Evolutionary conservation across 208 protist genomes (phyloP).

Genomic region (Histomonas meleagridis): DNA sequence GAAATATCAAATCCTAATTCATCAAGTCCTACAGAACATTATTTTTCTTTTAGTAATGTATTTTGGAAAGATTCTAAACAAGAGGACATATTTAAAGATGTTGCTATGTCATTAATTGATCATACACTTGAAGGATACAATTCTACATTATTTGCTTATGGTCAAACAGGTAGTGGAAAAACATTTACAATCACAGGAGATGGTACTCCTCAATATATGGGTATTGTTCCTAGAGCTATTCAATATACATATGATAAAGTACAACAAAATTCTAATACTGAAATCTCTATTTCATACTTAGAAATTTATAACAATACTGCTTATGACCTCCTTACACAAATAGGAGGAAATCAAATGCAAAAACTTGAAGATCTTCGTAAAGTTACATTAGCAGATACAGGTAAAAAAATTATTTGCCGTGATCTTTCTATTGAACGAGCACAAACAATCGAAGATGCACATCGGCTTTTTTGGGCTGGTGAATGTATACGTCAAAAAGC

Average conservation of each 20-base stretch:
- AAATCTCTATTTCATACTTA: conserved; percentile 42
- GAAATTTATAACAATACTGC: conserved; percentile 52
- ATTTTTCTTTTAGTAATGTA: conserved; percentile 42
- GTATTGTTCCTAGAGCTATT: conserved; percentile 48
- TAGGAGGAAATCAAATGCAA: neutral
- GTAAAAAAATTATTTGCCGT: neutral
- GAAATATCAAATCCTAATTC: too few species aligned
- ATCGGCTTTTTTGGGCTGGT: neutral
- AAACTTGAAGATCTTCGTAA: conserved; percentile 17
- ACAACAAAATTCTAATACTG: neutral
- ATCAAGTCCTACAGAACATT: too few species aligned
- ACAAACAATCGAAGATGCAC: neutral
- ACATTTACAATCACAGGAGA: conserved; percentile 50
- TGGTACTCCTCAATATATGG: conserved; percentile 38
- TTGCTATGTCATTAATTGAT: conserved; percentile 43
- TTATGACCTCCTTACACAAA: neutral
- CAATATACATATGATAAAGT: conserved; percentile 37
- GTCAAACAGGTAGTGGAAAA: conserved; percentile 51
- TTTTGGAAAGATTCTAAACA: conserved; percentile 42
- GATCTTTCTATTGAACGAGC: neutral
- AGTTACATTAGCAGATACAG: conserved; percentile 2
- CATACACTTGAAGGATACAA: conserved; percentile 47
- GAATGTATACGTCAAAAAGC: conserved; percentile 8
- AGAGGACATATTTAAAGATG: conserved; percentile 46
- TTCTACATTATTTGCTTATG: conserved; percentile 49